Conservation (phyloP, 2,329 filamentous ascomycete genomes). For the Pseudogymnoascus sp. region DNA sequence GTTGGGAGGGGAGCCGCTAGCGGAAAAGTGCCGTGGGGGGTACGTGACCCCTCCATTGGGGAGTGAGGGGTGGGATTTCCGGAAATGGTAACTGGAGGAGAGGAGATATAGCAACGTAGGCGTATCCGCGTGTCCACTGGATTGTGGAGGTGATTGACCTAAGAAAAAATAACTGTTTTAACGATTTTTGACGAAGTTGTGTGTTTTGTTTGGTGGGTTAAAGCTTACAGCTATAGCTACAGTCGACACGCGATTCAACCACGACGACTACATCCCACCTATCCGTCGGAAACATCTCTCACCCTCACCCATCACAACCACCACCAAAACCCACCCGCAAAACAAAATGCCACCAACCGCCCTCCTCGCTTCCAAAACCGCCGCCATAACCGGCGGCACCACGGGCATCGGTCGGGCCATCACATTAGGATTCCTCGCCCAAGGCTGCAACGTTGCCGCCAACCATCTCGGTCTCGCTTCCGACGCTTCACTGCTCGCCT, state of each 20-base stretch:
- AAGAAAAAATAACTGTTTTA: too few relatives aligned
- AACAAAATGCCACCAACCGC: constrained; percentile 18
- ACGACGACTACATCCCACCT: background rate
- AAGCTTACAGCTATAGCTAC: background rate
- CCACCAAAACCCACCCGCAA: constrained; percentile 14
- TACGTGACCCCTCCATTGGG: background rate
- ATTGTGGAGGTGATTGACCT: too few relatives aligned
- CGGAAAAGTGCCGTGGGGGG: background rate
- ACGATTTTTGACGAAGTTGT: background rate
- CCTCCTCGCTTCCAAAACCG: constrained; percentile 67
- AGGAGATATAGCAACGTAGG: background rate
- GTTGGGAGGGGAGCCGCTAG: background rate
- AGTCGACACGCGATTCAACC: background rate
- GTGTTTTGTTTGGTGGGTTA: background rate
- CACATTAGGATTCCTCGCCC: constrained; percentile 67
- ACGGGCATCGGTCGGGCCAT: constrained; percentile 87
- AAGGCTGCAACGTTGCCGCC: constrained; percentile 72
- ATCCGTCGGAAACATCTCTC: background rate
- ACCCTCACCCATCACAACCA: background rate
- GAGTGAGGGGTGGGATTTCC: background rate
- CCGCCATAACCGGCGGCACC: constrained; percentile 79
- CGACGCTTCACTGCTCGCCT: constrained; percentile 47
- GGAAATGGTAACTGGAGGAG: background rate
- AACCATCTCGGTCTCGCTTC: constrained; percentile 64
- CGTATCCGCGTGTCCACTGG: too few relatives aligned